These are phyloP conservation scores for Ormosia emarginata DNA, from an alignment of 306 rosid species.

Conservation along the genomic window DNA sequence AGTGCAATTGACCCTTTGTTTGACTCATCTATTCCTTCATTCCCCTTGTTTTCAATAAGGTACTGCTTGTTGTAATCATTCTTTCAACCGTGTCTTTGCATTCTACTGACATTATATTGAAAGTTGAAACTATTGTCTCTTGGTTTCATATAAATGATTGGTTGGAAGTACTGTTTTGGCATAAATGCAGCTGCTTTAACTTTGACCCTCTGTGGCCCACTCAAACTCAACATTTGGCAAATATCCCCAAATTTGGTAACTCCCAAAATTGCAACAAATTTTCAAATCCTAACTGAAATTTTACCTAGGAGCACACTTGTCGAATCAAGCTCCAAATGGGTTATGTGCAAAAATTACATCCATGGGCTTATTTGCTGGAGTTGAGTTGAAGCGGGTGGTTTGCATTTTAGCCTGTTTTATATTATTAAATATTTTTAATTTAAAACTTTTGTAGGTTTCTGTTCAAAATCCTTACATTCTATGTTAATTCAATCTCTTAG, in stretches of 20 bases:
- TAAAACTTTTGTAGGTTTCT: neutral
- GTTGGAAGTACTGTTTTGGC: neutral
- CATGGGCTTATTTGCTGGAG: neutral
- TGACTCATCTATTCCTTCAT: neutral
- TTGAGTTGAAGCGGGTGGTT: no score
- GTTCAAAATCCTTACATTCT: neutral
- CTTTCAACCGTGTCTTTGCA: neutral
- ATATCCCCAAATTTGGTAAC: neutral
- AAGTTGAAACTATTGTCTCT: constrained; percentile 6
- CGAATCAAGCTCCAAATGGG: neutral
- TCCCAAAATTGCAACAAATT: no score
- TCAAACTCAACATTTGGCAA: neutral
- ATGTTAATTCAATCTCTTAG: neutral
- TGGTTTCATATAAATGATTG: neutral
- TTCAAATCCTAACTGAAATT: no score
- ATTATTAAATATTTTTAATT: neutral
- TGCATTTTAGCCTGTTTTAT: neutral
- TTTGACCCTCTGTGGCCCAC: neutral
- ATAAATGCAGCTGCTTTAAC: neutral
- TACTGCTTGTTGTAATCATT: neutral
- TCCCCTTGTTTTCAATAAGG: neutral
- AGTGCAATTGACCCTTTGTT: neutral
- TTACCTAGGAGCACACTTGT: neutral
- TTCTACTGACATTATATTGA: neutral
- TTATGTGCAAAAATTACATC: neutral